A percentile compares a stretch with the other conserved stretches of the same genome.
phyloP scores from a whole-genome alignment of 306 rosid genomes.

The Dryas drummondii region DNA sequence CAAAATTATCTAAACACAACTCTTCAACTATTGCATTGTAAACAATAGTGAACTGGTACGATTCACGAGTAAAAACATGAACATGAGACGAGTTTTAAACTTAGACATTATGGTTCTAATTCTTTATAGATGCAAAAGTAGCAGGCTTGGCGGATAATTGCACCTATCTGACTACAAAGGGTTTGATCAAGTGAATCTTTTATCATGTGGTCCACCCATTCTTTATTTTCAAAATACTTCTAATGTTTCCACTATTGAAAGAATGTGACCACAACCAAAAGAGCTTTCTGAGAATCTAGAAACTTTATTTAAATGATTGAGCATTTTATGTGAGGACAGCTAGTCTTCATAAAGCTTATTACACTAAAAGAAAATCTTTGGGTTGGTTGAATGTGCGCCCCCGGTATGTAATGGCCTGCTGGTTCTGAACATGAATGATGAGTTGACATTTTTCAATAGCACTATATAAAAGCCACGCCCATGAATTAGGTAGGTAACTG shows the following conservation, averaged over 20 bases:
- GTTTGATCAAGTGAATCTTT: not conserved
- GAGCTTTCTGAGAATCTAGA: not conserved
- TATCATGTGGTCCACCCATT: not conserved
- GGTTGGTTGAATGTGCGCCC: conserved; percentile 4
- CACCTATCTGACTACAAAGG: not conserved
- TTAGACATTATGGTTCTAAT: no score
- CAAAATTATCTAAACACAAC: no score
- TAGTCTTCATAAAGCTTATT: not conserved
- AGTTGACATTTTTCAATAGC: not conserved
- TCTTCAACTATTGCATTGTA: no score
- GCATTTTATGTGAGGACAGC: conserved; percentile 7
- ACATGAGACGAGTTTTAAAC: no score
- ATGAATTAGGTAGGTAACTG: no score
- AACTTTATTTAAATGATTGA: conserved; percentile 1
- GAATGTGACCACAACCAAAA: not conserved
- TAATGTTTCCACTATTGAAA: conserved; percentile 1
- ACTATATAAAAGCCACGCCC: no score
- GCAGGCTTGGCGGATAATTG: no score
- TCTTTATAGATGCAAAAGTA: no score
- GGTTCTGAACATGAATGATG: not conserved
- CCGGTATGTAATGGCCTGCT: not conserved
- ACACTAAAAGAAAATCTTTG: not conserved
- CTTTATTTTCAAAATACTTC: not conserved
- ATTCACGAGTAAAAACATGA: no score
- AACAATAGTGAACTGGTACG: no score